Conservation (phyloP, 805 yeast genomes). For the Hanseniaspora valbyensis region DNA sequence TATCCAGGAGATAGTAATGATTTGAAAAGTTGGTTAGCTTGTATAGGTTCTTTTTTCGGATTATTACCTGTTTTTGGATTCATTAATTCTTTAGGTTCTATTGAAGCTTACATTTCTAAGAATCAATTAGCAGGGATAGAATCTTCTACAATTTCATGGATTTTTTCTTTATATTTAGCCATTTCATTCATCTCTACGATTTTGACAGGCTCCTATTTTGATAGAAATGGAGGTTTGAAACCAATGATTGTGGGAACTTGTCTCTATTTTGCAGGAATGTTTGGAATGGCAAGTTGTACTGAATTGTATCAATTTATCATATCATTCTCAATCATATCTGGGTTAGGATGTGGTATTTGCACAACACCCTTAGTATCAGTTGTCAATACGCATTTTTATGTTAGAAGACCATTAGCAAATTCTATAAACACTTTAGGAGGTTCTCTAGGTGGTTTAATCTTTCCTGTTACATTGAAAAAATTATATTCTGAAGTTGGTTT, state of each 20-base stretch:
- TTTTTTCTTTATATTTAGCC: conserved; percentile 50
- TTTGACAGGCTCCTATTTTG: conserved; percentile 51
- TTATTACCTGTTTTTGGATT: conserved; percentile 49
- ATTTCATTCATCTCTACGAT: conserved; percentile 44
- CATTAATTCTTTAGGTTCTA: conserved; percentile 53
- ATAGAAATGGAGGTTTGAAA: conserved; percentile 43
- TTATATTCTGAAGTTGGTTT: conserved; percentile 44
- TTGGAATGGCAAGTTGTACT: conserved; percentile 47
- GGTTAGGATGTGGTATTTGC: conserved; percentile 49
- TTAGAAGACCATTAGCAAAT: conserved; percentile 47
- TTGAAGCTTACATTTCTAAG: conserved; percentile 47
- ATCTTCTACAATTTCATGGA: conserved; percentile 50
- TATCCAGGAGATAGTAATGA: conserved; percentile 14
- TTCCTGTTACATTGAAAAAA: conserved; percentile 44
- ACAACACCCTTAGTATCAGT: conserved; percentile 53
- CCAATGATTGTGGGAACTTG: conserved; percentile 38
- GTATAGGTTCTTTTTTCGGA: conserved; percentile 52
- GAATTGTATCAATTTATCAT: conserved; percentile 50
- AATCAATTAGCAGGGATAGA: conserved; percentile 43
- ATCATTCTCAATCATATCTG: conserved; percentile 46
- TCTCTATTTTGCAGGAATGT: conserved; percentile 40
- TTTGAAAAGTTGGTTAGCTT: conserved; percentile 28
- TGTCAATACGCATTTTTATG: conserved; percentile 55
- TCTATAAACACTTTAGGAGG: conserved; percentile 46
- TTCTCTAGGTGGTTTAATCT: conserved; percentile 44